Percentiles rank a stretch among this genome's conserved stretches.
Conservation (phyloP, 2,329 filamentous ascomycete genomes). For the Trichoderma gracile region DNA sequence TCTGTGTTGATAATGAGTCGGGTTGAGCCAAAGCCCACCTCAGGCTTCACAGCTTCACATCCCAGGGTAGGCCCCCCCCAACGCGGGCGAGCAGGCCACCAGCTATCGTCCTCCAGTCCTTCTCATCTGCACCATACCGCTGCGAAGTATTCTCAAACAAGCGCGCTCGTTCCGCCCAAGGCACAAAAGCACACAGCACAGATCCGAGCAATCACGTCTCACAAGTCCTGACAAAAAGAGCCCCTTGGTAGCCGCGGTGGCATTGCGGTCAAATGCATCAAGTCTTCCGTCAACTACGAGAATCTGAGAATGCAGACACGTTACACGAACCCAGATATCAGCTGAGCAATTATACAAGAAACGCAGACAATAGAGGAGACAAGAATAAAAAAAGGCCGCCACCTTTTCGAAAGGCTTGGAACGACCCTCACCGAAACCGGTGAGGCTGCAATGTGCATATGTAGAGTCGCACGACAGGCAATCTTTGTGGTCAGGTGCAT, state of each 20-base stretch:
- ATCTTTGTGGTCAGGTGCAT: slow-evolving; percentile 20
- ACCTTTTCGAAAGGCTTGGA: background rate
- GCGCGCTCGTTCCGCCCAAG: background rate
- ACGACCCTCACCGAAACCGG: slow-evolving; percentile 11
- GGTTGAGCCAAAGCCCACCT: too few relatives aligned
- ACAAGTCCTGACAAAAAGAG: background rate
- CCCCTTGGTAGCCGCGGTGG: slow-evolving; percentile 5
- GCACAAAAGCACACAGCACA: background rate
- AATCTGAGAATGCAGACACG: background rate
- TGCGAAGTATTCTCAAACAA: background rate
- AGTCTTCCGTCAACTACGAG: background rate
- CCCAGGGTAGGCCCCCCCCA: background rate
- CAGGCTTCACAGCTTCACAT: background rate
- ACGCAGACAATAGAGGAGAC: background rate
- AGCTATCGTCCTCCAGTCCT: background rate
- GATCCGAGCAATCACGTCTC: background rate
- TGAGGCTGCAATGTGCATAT: slow-evolving; percentile 15
- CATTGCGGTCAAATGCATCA: slow-evolving; percentile 5
- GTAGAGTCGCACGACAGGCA: slow-evolving; percentile 17
- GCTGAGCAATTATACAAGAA: background rate
- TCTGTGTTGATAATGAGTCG: too few relatives aligned
- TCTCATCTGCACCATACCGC: background rate
- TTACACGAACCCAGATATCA: background rate
- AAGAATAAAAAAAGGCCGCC: background rate
- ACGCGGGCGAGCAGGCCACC: background rate